A percentile compares a stretch with the other conserved stretches of the same genome.
phyloP scores from a whole-genome alignment of 2,329 filamentous ascomycete species.

The Herpomyces periplanetae region DNA sequence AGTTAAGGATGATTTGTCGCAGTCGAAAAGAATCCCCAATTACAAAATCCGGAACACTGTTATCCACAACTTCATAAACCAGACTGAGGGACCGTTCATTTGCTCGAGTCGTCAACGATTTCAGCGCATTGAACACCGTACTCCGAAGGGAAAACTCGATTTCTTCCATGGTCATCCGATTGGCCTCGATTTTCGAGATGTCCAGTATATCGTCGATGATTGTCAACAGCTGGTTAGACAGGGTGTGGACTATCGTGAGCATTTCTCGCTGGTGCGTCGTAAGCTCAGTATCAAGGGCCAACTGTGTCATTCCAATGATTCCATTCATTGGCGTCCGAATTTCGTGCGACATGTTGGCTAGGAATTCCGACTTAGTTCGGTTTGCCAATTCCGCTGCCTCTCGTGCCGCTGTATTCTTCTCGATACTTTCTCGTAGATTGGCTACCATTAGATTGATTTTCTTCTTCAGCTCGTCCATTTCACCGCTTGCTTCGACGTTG shows the following conservation, averaged over 20 bases:
- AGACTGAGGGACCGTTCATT: conserved; percentile 81
- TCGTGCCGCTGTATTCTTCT: conserved; percentile 73
- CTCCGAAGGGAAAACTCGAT: conserved; percentile 80
- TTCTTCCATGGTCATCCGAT: conserved; percentile 90
- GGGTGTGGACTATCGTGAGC: conserved; percentile 86
- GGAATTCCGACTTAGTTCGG: conserved; percentile 89
- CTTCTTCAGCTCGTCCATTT: conserved; percentile 94
- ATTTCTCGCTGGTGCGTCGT: conserved; percentile 89
- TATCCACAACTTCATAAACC: conserved; percentile 72
- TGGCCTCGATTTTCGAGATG: conserved; percentile 48
- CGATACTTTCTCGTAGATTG: conserved; percentile 73
- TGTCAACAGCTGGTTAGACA: conserved; percentile 76
- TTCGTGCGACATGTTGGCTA: conserved; percentile 96
- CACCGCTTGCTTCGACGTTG: conserved; percentile 79
- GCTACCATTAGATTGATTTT: conserved; percentile 99
- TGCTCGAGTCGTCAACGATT: conserved; percentile 80
- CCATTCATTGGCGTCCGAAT: conserved; percentile 92
- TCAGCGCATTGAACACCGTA: conserved; percentile 84
- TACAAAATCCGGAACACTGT: conserved; percentile 68
- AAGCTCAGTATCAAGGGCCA: conserved; percentile 69
- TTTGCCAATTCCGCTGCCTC: conserved; percentile 87
- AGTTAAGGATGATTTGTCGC: conserved; percentile 76
- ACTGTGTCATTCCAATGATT: conserved; percentile 88
- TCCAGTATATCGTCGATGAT: conserved; percentile 55
- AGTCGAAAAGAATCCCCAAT: conserved; percentile 86